Evolutionary conservation across 352 stramenopile genomes (phyloP).

Genomic region (Aphanomyces astaci): DNA sequence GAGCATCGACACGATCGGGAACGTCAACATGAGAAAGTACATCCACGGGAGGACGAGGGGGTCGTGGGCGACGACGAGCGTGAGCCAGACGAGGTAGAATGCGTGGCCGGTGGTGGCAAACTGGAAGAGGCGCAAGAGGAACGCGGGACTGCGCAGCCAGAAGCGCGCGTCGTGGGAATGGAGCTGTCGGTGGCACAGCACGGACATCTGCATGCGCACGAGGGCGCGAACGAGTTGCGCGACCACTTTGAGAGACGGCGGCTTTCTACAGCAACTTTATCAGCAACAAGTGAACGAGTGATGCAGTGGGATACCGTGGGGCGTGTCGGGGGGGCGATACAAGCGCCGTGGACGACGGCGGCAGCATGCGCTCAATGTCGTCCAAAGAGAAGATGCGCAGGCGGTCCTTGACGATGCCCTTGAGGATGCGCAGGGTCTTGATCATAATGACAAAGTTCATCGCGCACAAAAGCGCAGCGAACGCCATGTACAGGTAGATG

Average conservation of each 20-base stretch:
- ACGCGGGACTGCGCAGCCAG: constrained; percentile 67
- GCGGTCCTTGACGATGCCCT: constrained; percentile 76
- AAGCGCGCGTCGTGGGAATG: constrained; percentile 76
- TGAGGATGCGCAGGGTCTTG: constrained; percentile 75
- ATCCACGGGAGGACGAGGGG: constrained; percentile 37
- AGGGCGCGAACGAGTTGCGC: constrained; percentile 56
- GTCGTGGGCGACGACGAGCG: constrained; percentile 37
- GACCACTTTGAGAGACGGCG: constrained; percentile 42
- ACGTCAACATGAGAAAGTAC: constrained; percentile 48
- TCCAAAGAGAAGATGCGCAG: constrained; percentile 54
- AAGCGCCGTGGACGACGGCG: background rate
- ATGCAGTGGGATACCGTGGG: background rate
- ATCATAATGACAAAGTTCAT: constrained; percentile 78
- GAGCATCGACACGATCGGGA: constrained; percentile 56
- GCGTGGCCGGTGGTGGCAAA: constrained; percentile 80
- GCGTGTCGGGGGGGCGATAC: background rate
- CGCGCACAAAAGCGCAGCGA: constrained; percentile 43
- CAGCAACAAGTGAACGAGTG: background rate
- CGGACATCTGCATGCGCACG: constrained; percentile 85
- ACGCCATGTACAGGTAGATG: constrained; percentile 68
- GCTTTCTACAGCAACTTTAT: constrained; percentile 12
- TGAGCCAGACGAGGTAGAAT: constrained; percentile 83
- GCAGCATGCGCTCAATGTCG: constrained; percentile 42
- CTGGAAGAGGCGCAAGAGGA: constrained; percentile 73
- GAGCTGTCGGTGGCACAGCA: constrained; percentile 70